Conservation (phyloP, 2,329 filamentous ascomycete genomes). For the Pestalotiopsis sp. region DNA sequence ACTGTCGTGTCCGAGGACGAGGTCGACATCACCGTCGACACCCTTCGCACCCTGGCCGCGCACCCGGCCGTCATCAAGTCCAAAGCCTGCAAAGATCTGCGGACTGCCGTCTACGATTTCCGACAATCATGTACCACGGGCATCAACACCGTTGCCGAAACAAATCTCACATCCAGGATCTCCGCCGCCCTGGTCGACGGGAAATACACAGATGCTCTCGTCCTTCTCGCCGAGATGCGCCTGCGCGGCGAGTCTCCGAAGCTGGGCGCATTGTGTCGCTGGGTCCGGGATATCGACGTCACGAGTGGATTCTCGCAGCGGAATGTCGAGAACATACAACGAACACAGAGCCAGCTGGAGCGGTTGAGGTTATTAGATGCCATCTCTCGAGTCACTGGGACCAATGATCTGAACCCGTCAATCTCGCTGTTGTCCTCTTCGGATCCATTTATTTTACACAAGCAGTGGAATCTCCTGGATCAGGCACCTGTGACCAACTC, state of each 20-base stretch:
- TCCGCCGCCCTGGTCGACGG: constrained; percentile 67
- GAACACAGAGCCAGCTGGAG: constrained; percentile 52
- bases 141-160: constrained; percentile 57
- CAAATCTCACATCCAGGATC: constrained; percentile 68
- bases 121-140: constrained; percentile 70
- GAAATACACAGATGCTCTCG: constrained; percentile 65
- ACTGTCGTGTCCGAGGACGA: constrained; percentile 65
- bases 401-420: constrained; percentile 52
- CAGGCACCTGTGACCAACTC: constrained; percentile 40
- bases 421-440: constrained; percentile 34
- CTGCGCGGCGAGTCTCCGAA: constrained; percentile 68
- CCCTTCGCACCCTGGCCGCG: constrained; percentile 57
- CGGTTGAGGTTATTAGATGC: constrained; percentile 65
- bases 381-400: constrained; percentile 64
- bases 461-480: constrained; percentile 61
- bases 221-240: constrained; percentile 71
- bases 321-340: constrained; percentile 43
- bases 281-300: constrained; percentile 72
- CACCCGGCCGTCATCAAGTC: constrained; percentile 68
- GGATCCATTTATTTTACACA: constrained; percentile 58
- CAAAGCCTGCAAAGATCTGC: constrained; percentile 67
- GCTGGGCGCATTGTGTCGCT: constrained; percentile 69
- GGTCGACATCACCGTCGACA: constrained; percentile 68
- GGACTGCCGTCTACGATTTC: constrained; percentile 70
- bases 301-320: constrained; percentile 66